phyloP scores from a whole-genome alignment of 2,329 filamentous ascomycete genomes.

The Neopestalotiopsis clavispora region DNA sequence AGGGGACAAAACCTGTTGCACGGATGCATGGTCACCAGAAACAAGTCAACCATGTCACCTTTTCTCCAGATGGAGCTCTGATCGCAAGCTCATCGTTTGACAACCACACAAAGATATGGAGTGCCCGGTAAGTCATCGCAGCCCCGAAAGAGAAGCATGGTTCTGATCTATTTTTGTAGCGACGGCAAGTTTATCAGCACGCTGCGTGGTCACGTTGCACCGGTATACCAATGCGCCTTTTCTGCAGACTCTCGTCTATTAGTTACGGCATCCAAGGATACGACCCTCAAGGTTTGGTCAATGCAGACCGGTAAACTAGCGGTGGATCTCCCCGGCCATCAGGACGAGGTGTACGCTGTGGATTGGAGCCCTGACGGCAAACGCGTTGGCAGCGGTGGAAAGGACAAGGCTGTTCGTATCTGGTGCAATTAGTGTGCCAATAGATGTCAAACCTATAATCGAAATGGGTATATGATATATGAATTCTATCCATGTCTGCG shows the following conservation, averaged over 20 bases:
- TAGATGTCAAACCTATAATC: neutral
- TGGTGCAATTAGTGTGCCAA: constrained; percentile 52
- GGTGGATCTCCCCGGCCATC: constrained; percentile 82
- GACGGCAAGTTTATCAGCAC: constrained; percentile 83
- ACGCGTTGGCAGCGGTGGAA: constrained; percentile 87
- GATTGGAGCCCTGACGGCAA: constrained; percentile 95
- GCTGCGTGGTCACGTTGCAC: constrained; percentile 83
- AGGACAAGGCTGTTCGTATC: constrained; percentile 79
- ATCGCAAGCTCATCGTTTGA: constrained; percentile 92
- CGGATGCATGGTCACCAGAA: constrained; percentile 94
- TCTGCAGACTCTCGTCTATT: constrained; percentile 78
- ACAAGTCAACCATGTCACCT: constrained; percentile 86
- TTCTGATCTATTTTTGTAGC: constrained; percentile 35
- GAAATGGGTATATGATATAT: neutral
- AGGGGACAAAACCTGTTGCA: constrained; percentile 82
- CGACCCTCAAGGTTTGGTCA: constrained; percentile 90
- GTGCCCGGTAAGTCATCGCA: constrained; percentile 60
- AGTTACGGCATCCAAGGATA: constrained; percentile 85
- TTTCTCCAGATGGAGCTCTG: constrained; percentile 85
- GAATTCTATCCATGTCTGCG: too few species aligned
- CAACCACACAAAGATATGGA: constrained; percentile 95
- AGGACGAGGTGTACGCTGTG: constrained; percentile 91
- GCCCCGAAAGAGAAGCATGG: neutral
- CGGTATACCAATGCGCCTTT: constrained; percentile 92
- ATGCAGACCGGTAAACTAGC: constrained; percentile 83